Base-by-base conservation (phyloP, 1,284 basidiomycete genomes). In the Stygiomarasmius scandens region DNA sequence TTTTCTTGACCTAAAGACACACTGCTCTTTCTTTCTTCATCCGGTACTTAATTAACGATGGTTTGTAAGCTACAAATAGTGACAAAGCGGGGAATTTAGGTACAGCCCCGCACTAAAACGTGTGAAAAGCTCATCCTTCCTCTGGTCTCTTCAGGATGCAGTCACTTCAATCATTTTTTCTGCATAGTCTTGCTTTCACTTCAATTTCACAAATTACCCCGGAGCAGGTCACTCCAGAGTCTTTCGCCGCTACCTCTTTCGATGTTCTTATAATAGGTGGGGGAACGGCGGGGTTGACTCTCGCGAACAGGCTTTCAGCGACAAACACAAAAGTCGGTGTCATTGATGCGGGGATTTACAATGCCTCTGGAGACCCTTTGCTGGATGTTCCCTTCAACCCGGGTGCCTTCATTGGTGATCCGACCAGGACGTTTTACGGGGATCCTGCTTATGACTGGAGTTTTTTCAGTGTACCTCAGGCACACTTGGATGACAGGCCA, bases 381-480 rank as follows among this genome's bases (percentile, higher is more conserved):
- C 47, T 62, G 19, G 45, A 55, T 16, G 52, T 59, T 29, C 61
- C 58, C 10, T 58, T 50, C 11, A 57, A 54, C 14, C 54, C 55
- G 20, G 58, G 54, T 34, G 51, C 52, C 38, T 32, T 32, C 29
- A 32, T 32, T 12, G 29, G 29, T 32, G 29, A 32, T 32, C 29
- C 29, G 29, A 32, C 29, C 29, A 32, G 12, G 29, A 59, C 60
- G 36, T 51, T 59, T 25, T 32, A 32, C 12, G 58, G 58, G 1
- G 59, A 62, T 49, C 43, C 61, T 9, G 56, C 58, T 3, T 59
- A 59, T 32, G 61, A 62, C 49, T 62, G 61, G 58, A 16, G 49
- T 2, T 62, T 59, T 41, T 27, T 14, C 1, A 59, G 54, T 2
- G 52, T 58, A 8, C 61, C 61, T 19, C 55, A 62, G 36, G 27